Evolutionary conservation across 2,329 filamentous ascomycete species (phyloP), one percentile per base, ranked within the genome.

Genomic region (Colletotrichum chlorophyti): DNA sequence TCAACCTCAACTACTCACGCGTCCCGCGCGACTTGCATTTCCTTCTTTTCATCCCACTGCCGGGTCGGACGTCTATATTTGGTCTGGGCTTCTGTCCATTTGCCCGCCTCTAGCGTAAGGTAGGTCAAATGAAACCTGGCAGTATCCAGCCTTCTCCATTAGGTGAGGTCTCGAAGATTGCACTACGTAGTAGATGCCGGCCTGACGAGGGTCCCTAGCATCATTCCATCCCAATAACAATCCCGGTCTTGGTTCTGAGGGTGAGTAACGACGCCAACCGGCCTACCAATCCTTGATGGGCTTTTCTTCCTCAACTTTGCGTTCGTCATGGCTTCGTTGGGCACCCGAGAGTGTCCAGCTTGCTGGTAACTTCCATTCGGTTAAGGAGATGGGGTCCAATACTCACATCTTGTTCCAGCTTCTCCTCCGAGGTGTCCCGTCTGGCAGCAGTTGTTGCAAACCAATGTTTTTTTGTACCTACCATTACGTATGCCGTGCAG

Each of bases 11-110:
- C 40, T 23, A n/a, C 46, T 48, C 23, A 24, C 40, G 24, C 31
- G 37, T 34, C 27, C 43, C 32, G 43, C 43, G 43, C 38, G 29
- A 15, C 23, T 5, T 15, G 26, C 15, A 35, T 29, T 24, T 11
- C 21, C 29, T 34, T 47, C 35, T 53, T 27, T 54, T 26, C 43
- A 34, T 27, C 17, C n/a, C 51, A 55, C 43, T 26, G 37, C 38
- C 55, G 43, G 26, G 15, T 14, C 14, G 17, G 23, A 37, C 23
- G 19, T 15, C 55, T 55, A n/a, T 31, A 55, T 45, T 24, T 29
- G 37, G 21, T 23, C 12, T 5, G 14, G n/a, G 11, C 31, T 32
- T 34, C 21, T 37, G n/a, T 49, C 31, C 29, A 59, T 55, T 49
- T 21, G 37, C 10, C 43, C 26, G 21, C 15, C 37, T 55, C 31